phyloP scores from a whole-genome alignment of 176 grass and related monocot genomes.

The Ensete ventricosum region DNA sequence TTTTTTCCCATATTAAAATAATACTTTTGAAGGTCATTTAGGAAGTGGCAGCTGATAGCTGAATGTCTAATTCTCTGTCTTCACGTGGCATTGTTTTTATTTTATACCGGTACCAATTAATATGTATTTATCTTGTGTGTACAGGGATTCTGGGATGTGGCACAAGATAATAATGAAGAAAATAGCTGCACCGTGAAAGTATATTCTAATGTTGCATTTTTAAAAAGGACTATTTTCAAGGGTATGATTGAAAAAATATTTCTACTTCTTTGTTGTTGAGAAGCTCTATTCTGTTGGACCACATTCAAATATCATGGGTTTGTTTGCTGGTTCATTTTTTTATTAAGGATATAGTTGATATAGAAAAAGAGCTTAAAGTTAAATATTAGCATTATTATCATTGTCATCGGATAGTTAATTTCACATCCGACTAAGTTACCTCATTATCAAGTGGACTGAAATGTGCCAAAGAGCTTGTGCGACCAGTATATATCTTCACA shows the following conservation, averaged over 20 bases:
- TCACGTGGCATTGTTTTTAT: not conserved
- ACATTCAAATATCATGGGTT: not conserved
- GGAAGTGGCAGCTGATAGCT: not conserved
- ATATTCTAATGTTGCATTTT: constrained; percentile 69
- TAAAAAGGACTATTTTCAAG: constrained; percentile 89
- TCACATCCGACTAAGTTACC: not conserved
- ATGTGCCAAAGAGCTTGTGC: not conserved
- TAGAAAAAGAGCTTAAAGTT: not conserved
- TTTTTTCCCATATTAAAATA: not conserved
- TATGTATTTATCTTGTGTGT: not conserved
- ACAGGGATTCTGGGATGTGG: constrained; percentile 84
- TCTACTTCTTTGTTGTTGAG: not conserved
- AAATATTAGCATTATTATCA: not conserved
- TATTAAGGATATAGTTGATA: not conserved
- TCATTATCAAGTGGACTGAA: not conserved
- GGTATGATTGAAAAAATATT: constrained; percentile 31
- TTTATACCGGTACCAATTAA: not conserved
- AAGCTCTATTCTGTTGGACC: not conserved
- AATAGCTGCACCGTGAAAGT: constrained; percentile 59
- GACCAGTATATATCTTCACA: not conserved
- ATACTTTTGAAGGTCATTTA: not conserved
- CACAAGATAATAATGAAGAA: constrained; percentile 43
- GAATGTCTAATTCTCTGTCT: not conserved
- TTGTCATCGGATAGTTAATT: not conserved
- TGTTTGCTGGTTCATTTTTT: too few relatives aligned